phyloP scores from a whole-genome alignment of 176 grass and related monocot species.

The Triticum aestivum region DNA sequence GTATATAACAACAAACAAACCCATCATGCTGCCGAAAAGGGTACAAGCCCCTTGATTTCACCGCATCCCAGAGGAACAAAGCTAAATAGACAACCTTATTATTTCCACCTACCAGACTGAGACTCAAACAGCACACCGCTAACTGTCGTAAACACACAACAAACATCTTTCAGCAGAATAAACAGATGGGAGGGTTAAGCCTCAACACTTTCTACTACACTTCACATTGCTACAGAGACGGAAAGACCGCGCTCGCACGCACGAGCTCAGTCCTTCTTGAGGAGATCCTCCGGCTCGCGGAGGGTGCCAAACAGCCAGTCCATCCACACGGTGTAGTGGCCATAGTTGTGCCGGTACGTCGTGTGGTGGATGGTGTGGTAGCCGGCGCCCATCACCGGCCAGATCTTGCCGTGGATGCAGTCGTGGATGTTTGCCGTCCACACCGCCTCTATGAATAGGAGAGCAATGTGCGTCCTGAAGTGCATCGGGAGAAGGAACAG shows the following conservation, averaged over 20 bases:
- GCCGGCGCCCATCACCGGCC: conserved; percentile 96
- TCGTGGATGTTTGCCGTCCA: conserved; percentile 98
- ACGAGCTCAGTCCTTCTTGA: conserved; percentile 52
- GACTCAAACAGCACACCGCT: background rate
- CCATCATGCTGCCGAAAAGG: background rate
- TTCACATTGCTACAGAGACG: conserved; percentile 5
- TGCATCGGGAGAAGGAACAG: conserved; percentile 71
- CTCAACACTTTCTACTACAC: background rate
- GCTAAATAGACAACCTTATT: conserved; percentile 6
- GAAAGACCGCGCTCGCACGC: background rate
- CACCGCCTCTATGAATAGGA: conserved; percentile 70
- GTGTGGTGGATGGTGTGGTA: conserved; percentile 99
- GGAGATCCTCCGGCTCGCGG: conserved; percentile 65
- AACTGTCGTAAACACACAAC: background rate
- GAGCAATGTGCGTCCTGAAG: conserved; percentile 56
- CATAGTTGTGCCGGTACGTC: conserved; percentile 94
- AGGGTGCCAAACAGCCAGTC: conserved; percentile 97
- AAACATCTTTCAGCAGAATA: background rate
- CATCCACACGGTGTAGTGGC: conserved; percentile 96
- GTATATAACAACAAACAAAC: background rate
- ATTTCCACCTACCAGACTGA: conserved; percentile 22
- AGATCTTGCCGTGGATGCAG: conserved; percentile 93
- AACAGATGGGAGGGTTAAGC: conserved; percentile 15
- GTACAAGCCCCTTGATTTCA: conserved; percentile 29
- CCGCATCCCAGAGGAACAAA: background rate